Evolutionary conservation across 225 moss, liverwort and hornwort genomes (phyloP).

Genomic region (Bryoerythrophyllum caledonicum): DNA sequence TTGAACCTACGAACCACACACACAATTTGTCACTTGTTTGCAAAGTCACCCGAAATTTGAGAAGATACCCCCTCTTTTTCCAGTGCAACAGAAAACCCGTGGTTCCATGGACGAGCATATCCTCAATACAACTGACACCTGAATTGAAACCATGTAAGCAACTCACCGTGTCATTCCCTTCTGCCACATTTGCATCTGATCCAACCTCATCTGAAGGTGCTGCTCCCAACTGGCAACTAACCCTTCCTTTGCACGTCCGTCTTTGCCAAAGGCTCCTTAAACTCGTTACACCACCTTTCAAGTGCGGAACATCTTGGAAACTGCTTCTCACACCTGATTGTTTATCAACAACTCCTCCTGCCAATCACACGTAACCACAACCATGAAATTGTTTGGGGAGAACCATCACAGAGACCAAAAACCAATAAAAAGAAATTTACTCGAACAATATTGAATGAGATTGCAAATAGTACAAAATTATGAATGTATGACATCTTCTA

Average conservation of each 20-base stretch:
- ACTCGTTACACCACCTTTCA: constrained; percentile 2
- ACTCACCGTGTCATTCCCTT: constrained; percentile 34
- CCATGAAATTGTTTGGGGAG: background rate
- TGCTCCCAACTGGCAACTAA: constrained; percentile 31
- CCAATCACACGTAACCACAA: background rate
- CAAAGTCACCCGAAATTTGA: too few relatives aligned
- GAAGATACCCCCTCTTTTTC: background rate
- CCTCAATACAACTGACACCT: background rate
- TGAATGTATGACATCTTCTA: too few relatives aligned
- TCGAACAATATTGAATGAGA: too few relatives aligned
- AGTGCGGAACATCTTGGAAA: constrained; percentile 3
- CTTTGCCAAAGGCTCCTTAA: constrained; percentile 27
- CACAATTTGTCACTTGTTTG: background rate
- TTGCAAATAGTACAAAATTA: too few relatives aligned
- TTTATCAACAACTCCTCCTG: background rate
- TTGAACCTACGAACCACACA: constrained; percentile 40
- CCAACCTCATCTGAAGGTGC: constrained; percentile 34
- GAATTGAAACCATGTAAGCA: constrained; percentile 3
- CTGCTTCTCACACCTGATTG: constrained; percentile 22
- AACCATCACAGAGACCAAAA: too few relatives aligned
- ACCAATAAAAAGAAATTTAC: too few relatives aligned
- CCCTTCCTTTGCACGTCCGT: constrained; percentile 18
- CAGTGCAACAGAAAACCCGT: background rate
- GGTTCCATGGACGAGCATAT: background rate
- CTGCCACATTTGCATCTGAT: constrained; percentile 21